Evolutionary conservation across 2,329 filamentous ascomycete genomes (phyloP), one percentile per base, ranked within the genome.

Genomic region (Calonectria fujianensis): DNA sequence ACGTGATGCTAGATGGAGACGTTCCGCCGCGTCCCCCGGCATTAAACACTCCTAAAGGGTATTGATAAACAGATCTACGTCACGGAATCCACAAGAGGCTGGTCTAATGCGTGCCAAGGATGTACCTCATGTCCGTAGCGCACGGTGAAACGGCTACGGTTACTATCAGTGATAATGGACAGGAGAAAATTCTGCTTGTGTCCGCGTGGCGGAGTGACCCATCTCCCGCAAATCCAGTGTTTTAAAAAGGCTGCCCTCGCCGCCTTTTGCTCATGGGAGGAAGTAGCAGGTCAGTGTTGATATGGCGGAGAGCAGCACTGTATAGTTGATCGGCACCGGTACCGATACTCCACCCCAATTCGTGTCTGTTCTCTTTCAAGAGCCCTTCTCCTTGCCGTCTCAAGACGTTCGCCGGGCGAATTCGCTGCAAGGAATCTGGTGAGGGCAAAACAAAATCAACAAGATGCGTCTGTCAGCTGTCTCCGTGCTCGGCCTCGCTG

Each of bases 401-500:
- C 31, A 20, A 59, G 54, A 35, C 18, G 32, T 9, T 5, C 20
- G 32, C 35, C 29, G 31, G 27, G 32, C 20, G 18, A 32, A 45
- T 20, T 41, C 35, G 3, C 37, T 11, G 35, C 4, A 24, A 18
- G 6, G 13, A 10, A n/a, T n/a, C 32, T 37, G 32, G 35, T 32
- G 29, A 59, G 37, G 13, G 31, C 24, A 29, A 24, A 59, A 10
- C 14, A 31, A 70, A 13, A n/a, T 32, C 24, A 41, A 16, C 13
- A 37, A 1, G 45, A 70, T 70, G 68, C 68, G 50, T 27, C 20
- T 64, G 11, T 64, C 68, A 4, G 18, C 64, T 24, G 9, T 35
- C n/a, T 41, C 57, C 11, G 41, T 64, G 24, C 41, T 70, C 4
- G 68, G 68, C 32, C 24, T 70, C n/a, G 32, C 45, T 31, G 54